Evolutionary conservation across 2,329 filamentous ascomycete species (phyloP).

Genomic region (Botryotinia globosa): DNA sequence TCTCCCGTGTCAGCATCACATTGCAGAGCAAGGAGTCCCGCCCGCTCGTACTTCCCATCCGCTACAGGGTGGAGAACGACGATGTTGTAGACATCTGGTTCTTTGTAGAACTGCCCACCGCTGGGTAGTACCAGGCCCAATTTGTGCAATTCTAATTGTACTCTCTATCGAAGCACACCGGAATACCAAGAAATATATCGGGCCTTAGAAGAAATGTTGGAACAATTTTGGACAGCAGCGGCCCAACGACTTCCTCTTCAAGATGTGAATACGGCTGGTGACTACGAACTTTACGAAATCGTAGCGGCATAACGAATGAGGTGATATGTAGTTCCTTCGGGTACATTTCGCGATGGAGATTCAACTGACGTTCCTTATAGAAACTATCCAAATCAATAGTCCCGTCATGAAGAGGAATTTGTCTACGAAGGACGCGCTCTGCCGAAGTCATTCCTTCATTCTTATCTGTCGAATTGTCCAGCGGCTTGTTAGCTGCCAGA

Average conservation of each 20-base stretch:
- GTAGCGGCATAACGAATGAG: background rate
- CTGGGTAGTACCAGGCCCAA: background rate
- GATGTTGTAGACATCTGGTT: background rate
- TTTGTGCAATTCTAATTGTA: background rate
- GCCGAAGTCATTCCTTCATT: background rate
- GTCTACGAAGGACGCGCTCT: background rate
- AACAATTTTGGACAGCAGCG: too few relatives aligned
- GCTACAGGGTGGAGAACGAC: background rate
- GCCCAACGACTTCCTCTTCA: too few relatives aligned
- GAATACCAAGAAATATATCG: fast-evolving
- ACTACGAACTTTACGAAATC: background rate
- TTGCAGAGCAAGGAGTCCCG: fast-evolving
- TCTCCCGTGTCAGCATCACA: background rate
- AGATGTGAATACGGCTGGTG: too few relatives aligned
- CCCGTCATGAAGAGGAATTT: background rate
- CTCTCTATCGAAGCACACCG: background rate
- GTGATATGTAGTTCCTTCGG: background rate
- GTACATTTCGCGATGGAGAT: background rate
- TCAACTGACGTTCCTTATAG: background rate
- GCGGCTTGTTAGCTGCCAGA: background rate
- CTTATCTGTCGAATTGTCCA: fast-evolving
- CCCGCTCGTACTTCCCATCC: background rate
- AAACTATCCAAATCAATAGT: background rate
- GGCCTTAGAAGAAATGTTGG: background rate
- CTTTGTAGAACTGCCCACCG: background rate